Conservation (phyloP, 805 yeast species). For the Monosporozyma yasuniensis region DNA sequence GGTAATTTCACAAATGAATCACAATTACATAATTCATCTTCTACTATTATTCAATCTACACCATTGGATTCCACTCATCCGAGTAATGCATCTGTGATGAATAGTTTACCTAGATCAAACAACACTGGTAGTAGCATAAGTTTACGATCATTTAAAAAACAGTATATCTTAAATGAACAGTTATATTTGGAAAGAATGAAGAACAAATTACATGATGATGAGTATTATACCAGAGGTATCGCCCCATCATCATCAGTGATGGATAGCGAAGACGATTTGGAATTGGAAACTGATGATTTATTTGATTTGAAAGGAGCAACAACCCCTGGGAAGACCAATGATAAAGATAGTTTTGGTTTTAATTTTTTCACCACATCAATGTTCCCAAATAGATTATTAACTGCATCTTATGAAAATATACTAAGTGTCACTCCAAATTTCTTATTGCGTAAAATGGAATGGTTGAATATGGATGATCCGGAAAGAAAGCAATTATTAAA, state of each 20-base stretch:
- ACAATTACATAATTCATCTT: not conserved
- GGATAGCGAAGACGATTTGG: constrained; percentile 26
- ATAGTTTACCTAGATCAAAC: not conserved
- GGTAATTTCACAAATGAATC: not conserved
- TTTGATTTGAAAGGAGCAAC: constrained; percentile 17
- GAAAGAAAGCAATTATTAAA: not conserved
- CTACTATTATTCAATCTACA: not conserved
- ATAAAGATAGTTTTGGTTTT: constrained; percentile 3
- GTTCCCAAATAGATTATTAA: constrained; percentile 4
- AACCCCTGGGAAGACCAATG: constrained; percentile 9
- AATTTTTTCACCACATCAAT: constrained; percentile 1
- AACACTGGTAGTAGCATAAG: constrained; percentile 2
- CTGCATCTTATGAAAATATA: constrained; percentile 8
- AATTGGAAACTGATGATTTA: constrained; percentile 5
- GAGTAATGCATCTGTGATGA: not conserved
- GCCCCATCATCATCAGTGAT: constrained; percentile 24
- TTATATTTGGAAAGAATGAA: constrained; percentile 55
- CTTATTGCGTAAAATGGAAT: constrained; percentile 22
- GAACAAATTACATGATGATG: constrained; percentile 54
- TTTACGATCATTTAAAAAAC: constrained; percentile 17
- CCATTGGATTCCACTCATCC: not conserved
- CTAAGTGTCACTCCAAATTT: constrained; percentile 22
- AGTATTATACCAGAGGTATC: constrained; percentile 59
- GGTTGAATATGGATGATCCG: constrained; percentile 20
- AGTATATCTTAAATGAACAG: constrained; percentile 47